Conservation (phyloP, 495 filamentous ascomycete species). For the Thermochaetoides thermophila region DNA sequence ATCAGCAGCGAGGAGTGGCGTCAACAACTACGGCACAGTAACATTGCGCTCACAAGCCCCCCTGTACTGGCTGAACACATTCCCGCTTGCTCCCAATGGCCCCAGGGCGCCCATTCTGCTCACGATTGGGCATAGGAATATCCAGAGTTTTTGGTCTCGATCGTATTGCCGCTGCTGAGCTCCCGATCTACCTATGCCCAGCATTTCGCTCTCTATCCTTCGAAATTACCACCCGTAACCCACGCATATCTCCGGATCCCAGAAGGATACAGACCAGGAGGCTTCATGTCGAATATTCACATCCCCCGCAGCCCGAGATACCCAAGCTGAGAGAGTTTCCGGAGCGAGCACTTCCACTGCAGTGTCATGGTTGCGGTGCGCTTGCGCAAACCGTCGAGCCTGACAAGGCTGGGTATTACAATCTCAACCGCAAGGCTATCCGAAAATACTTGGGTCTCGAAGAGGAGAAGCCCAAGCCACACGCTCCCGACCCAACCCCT, state of each 20-base stretch:
- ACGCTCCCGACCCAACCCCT: slow-evolving; percentile 18
- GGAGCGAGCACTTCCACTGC: slow-evolving; percentile 32
- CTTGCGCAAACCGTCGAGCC: slow-evolving; percentile 55
- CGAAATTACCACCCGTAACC: slow-evolving; percentile 1
- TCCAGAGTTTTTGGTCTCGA: slow-evolving; percentile 26
- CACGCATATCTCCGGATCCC: slow-evolving; percentile 9
- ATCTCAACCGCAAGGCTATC: slow-evolving; percentile 37
- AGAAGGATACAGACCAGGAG: slow-evolving; percentile 12
- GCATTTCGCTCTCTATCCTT: slow-evolving; percentile 12
- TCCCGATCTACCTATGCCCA: slow-evolving; percentile 32
- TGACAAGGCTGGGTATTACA: slow-evolving; percentile 66
- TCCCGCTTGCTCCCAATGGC: slow-evolving; percentile 10
- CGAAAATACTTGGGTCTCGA: slow-evolving; percentile 28
- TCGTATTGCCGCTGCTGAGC: slow-evolving; percentile 10
- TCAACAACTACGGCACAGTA: no score
- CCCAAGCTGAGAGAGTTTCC: neutral
- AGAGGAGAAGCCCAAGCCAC: slow-evolving; percentile 7
- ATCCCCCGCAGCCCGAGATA: neutral
- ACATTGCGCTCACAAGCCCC: no score
- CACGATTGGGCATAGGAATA: slow-evolving; percentile 31
- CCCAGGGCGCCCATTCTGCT: slow-evolving; percentile 9
- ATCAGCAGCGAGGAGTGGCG: no score
- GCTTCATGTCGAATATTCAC: slow-evolving; percentile 14
- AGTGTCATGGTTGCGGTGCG: slow-evolving; percentile 84
- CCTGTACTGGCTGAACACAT: no score